Evolutionary conservation across 352 stramenopile species (phyloP).

Genomic region (Globisporangium emineosum): DNA sequence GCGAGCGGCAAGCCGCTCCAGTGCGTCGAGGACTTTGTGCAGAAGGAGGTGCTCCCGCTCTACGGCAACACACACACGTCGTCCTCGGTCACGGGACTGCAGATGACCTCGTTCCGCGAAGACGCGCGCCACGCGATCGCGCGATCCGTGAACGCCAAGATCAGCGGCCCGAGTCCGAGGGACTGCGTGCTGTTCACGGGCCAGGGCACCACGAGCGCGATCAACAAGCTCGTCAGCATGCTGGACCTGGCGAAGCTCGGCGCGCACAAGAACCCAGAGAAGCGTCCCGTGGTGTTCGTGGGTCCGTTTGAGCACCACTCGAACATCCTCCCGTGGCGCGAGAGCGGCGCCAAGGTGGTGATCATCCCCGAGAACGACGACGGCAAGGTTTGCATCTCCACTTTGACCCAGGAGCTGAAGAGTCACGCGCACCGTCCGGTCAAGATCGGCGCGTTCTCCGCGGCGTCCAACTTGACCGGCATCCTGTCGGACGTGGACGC

Average conservation of each 20-base stretch:
- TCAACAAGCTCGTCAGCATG: conserved; percentile 74
- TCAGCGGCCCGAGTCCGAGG: conserved; percentile 81
- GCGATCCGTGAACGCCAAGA: conserved; percentile 88
- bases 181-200: conserved; percentile 96
- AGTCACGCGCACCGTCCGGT: conserved; percentile 49
- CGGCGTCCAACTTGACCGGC: conserved; percentile 95
- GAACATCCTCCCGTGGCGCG: conserved; percentile 96
- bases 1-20: conserved; percentile 86
- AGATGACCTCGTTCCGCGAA: conserved; percentile 93
- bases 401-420: conserved; percentile 50
- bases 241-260: conserved; percentile 36
- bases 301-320: conserved; percentile 97
- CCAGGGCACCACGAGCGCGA: conserved; percentile 78
- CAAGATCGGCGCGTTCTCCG: conserved; percentile 90
- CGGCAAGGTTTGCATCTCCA: conserved; percentile 51
- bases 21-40: conserved; percentile 91
- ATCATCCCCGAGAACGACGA: conserved; percentile 53
- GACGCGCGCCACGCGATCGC: conserved; percentile 94
- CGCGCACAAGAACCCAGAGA: conserved; percentile 10
- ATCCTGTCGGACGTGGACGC: conserved; percentile 87
- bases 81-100: conserved; percentile 67
- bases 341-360: conserved; percentile 87
- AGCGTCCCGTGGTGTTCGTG: conserved; percentile 86
- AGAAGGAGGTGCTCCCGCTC: conserved; percentile 85
- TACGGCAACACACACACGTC: conserved; percentile 98